These are phyloP conservation scores for Lecanicillium sp. DNA, from an alignment of 2,329 filamentous ascomycete species.

Conservation along the genomic window DNA sequence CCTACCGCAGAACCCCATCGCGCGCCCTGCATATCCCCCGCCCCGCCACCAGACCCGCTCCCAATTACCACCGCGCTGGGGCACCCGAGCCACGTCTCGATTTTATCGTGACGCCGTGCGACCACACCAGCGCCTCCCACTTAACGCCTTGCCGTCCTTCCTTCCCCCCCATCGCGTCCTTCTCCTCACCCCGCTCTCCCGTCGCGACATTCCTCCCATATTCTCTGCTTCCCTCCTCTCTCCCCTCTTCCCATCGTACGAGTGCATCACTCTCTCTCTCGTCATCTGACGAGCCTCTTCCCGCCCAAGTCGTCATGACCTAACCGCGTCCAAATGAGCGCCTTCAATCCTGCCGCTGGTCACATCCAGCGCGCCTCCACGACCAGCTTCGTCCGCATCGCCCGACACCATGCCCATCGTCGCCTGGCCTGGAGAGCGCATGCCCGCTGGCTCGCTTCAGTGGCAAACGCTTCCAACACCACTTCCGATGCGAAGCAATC, in stretches of 20 bases:
- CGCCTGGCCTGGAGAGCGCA: conserved; percentile 26
- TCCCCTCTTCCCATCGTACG: no score
- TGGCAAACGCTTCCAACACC: conserved; percentile 16
- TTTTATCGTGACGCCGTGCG: no score
- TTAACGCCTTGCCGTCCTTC: background rate
- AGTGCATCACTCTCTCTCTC: no score
- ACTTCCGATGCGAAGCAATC: conserved; percentile 9
- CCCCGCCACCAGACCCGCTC: no score
- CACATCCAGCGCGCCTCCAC: conserved; percentile 32
- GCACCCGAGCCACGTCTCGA: no score
- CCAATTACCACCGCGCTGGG: no score
- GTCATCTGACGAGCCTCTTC: no score
- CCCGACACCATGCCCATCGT: conserved; percentile 36
- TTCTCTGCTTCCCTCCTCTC: background rate
- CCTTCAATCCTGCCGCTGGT: conserved; percentile 22
- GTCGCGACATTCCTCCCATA: background rate
- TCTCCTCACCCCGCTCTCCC: conserved; percentile 3
- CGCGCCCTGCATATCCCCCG: no score
- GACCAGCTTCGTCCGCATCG: conserved; percentile 43
- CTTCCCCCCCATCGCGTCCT: conserved; percentile 1
- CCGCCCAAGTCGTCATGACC: conserved; percentile 2
- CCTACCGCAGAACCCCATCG: no score
- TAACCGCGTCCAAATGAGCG: conserved; percentile 15
- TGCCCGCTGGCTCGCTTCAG: conserved; percentile 36
- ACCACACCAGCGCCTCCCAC: conserved; percentile 5